phyloP scores from a whole-genome alignment of 2,329 filamentous ascomycete genomes.

The Scleromitrula shiraiana region DNA sequence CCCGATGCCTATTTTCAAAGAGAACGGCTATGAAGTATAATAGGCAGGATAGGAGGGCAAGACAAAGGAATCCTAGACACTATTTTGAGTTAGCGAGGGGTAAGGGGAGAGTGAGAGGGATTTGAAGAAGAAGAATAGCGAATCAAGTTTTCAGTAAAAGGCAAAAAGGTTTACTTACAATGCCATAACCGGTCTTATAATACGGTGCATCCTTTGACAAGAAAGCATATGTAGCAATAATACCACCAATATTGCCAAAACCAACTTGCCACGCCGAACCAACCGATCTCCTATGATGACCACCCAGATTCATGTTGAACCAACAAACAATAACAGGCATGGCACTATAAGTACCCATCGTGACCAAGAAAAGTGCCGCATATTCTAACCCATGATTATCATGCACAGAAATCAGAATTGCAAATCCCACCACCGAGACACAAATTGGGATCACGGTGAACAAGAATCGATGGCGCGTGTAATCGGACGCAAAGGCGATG shows the following conservation, averaged over 20 bases:
- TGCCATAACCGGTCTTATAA: conserved; percentile 67
- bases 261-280: conserved; percentile 71
- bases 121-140: background rate
- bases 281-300: conserved; percentile 62
- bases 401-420: conserved; percentile 65
- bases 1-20: conserved; percentile 52
- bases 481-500: conserved; percentile 65
- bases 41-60: conserved; percentile 55
- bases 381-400: conserved; percentile 63
- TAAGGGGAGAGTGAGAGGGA: background rate
- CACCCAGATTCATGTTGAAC: conserved; percentile 74
- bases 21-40: conserved; percentile 52
- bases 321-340: conserved; percentile 83
- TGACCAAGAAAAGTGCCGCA: conserved; percentile 72
- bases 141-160: background rate
- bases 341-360: conserved; percentile 73
- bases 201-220: conserved; percentile 56
- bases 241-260: conserved; percentile 73
- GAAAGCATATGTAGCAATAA: conserved; percentile 68
- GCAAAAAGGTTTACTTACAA: conserved; percentile 31
- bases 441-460: conserved; percentile 64
- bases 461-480: conserved; percentile 60
- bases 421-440: conserved; percentile 66
- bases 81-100: background rate
- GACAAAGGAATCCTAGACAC: conserved; percentile 61